Evolutionary conservation across 352 stramenopile genomes (phyloP), one percentile per base, ranked within the genome.

Genomic region (Globisporangium irregulare): DNA sequence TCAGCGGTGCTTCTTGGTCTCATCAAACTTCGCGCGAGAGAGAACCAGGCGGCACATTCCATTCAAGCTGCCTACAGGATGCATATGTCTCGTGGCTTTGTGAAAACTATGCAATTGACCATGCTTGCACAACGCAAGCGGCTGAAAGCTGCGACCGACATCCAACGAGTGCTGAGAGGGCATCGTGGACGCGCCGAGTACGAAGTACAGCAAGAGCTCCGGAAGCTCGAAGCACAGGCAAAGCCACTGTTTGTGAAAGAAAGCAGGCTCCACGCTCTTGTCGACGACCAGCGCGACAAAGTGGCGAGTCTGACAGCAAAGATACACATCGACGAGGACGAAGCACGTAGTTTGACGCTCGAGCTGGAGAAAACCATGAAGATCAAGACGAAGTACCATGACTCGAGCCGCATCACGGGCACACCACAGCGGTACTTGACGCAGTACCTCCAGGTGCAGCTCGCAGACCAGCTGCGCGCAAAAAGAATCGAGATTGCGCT

Each of bases 401-500:
- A 94, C 69, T 94, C 85, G 15, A 92, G 81, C 41, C 82, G 86
- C 43, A 91, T 93, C 63, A 96, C 90, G 3, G 91, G 91, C 20
- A 94, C 86, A 2, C 90, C 86, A 53, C 93, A 98, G 73, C 86
- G 93, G 12, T 98, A 95, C 73, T 70, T 97, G 29, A 98, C 93
- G n/a, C 91, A 96, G 69, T 98, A 97, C 62, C 70, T 98, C 12
- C 87, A 96, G 72, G 87, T 96, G n/a, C 88, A 95, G 58, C 78
- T 98, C 51, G 84, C 89, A 0, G 92, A 97, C 59, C 82, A 94
- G 62, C 62, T 97, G 25, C 81, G 84, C 25, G 84, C 82, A 12
- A 90, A 91, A 59, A 83, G 86, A 24, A 77, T 93, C 22, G 73
- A 82, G 46, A 78, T 93, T 14, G 82, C 81, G 1, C 79, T 93